phyloP scores from a whole-genome alignment of 768 basidiomycete genomes.

The Mycena rebaudengoi region DNA sequence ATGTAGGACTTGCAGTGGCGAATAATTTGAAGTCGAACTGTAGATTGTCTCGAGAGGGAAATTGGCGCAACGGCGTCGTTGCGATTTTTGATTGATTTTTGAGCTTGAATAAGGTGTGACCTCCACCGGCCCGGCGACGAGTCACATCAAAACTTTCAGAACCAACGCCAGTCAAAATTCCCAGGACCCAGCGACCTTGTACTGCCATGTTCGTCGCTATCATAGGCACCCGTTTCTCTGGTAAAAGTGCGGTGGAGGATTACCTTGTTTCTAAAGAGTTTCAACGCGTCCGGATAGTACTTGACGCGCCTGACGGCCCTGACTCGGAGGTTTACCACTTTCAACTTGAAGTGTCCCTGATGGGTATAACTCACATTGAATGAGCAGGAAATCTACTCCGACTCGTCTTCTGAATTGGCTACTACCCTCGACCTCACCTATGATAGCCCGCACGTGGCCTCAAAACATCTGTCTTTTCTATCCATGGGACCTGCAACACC shows the following conservation, averaged over 20 bases:
- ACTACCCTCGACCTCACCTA: constrained; percentile 16
- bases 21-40: no score
- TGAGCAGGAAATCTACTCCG: constrained; percentile 20
- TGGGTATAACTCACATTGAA: neutral
- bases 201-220: constrained; percentile 25
- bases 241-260: constrained; percentile 65
- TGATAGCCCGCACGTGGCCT: constrained; percentile 8
- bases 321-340: constrained; percentile 21
- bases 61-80: no score
- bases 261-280: constrained; percentile 72
- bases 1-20: no score
- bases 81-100: no score
- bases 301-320: no score
- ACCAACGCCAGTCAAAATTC: neutral
- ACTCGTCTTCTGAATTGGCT: constrained; percentile 18
- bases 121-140: no score
- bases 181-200: neutral
- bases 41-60: no score
- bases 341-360: constrained; percentile 4
- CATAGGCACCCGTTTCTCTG: constrained; percentile 45
- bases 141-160: constrained; percentile 1
- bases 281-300: constrained; percentile 54
- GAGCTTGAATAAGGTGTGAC: no score
- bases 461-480: constrained; percentile 50
- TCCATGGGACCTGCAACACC: constrained; percentile 46